A percentile compares a stretch with the other conserved stretches of the same genome.
Evolutionary conservation across 331 rosid genomes (phyloP).

Genomic region (Quercus lobata): DNA sequence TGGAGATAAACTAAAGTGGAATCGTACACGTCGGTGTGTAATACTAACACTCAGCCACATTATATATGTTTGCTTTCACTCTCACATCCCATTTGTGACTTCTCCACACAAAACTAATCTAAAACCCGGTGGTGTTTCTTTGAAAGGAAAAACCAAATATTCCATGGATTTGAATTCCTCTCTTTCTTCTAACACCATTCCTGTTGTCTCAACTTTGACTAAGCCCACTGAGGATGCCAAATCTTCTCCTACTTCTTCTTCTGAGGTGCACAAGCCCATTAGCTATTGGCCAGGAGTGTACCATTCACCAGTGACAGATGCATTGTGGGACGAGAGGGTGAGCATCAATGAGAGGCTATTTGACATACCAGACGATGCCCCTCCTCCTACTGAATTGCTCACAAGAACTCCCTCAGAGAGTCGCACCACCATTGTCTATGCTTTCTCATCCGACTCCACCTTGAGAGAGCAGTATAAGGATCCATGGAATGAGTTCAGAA

Average conservation of each 20-base stretch:
- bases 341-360: slow-evolving; percentile 62
- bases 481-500: slow-evolving; percentile 86
- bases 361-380: slow-evolving; percentile 72
- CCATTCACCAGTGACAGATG: slow-evolving; percentile 89
- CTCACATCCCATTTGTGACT: too few species aligned
- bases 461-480: slow-evolving; percentile 81
- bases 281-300: slow-evolving; percentile 84
- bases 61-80: too few species aligned
- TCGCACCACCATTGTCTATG: slow-evolving; percentile 58
- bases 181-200: slow-evolving; percentile 41
- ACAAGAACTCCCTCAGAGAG: slow-evolving; percentile 74
- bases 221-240: slow-evolving; percentile 5
- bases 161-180: slow-evolving; percentile 49
- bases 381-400: slow-evolving; percentile 69
- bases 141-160: too few species aligned
- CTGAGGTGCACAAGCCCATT: slow-evolving; percentile 48
- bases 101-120: too few species aligned
- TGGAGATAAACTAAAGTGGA: too few species aligned
- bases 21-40: too few species aligned
- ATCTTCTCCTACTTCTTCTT: slow-evolving; percentile 8
- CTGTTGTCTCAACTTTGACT: slow-evolving; percentile 44
- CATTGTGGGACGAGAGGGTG: slow-evolving; percentile 75
- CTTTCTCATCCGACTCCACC: slow-evolving; percentile 65
- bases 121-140: too few species aligned
- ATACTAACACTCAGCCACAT: too few species aligned